Base-by-base conservation (phyloP, 257 asterid species). In the Capsicum chinense region DNA sequence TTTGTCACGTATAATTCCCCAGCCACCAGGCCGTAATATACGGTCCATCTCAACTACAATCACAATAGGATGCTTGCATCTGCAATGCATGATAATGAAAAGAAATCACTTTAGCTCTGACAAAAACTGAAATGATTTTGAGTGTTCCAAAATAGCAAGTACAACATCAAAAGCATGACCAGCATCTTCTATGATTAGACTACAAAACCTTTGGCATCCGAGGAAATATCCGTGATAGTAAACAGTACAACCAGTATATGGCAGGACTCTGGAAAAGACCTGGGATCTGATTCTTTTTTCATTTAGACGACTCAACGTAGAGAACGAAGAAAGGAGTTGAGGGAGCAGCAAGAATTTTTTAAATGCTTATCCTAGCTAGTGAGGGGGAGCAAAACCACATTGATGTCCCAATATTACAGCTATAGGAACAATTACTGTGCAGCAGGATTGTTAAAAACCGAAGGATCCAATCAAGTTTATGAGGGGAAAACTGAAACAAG, bases 41-140 rank as follows among this genome's bases (percentile, higher is more conserved):
- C 98, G 92, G 66, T 96, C 97, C 98, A 96, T 94, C 93, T 96
- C 99, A 2, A 92, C 95, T 6, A 93, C 93, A 69, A 93, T 94
- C 15, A 87, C 98, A 14, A 88, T 67, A 0, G 97, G 93, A 83
- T 92, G 97, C 93, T 92, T 93, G 86, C 99, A 95, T 90, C 99
- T 95, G 93, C 85, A 83, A 71, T 6, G 57, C 21, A 35, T 35
- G 44, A 33, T 62, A 47, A 57, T 85, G 54, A 50, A 42, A 73
- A 11, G 19, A 58, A 15, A 33, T 26, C 33, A 78, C 50, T 54
- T 76, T 0, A 78, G 64, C 81, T 54, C 19, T 54, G 15, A 54
- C 14, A 19, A 54, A 78, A 26, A 35, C 52, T 67, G 76, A 14
- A 35, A 10, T 63, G 0, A 26, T 63, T 21, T 21, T 11, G 70